A percentile compares a stretch with the other conserved stretches of the same genome.
These are phyloP conservation scores for Malassezia slooffiae DNA, from an alignment of 1,284 basidiomycete genomes.

Conservation along the genomic window DNA sequence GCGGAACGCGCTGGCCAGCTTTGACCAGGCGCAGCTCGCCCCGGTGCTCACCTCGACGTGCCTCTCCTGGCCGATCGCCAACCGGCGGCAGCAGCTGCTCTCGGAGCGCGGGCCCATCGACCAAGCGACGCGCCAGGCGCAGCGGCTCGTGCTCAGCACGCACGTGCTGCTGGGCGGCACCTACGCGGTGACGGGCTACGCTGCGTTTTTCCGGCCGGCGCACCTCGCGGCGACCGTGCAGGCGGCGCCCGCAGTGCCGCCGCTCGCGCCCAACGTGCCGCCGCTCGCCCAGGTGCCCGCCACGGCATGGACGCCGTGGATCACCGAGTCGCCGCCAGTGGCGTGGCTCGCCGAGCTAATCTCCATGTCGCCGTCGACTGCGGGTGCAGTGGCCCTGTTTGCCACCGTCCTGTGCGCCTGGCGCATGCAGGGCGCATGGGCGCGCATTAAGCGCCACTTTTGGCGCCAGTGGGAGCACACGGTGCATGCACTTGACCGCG, in stretches of 20 bases:
- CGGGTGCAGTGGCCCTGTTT: slow-evolving; percentile 31
- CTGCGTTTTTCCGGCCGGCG: not conserved
- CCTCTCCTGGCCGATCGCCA: slow-evolving; percentile 24
- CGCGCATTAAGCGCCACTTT: slow-evolving; percentile 36
- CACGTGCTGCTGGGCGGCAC: slow-evolving; percentile 13
- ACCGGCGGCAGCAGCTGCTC: slow-evolving; percentile 27
- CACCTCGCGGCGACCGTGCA: not conserved
- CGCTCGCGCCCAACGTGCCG: no score
- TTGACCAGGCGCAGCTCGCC: slow-evolving; percentile 17
- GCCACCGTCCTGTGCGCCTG: slow-evolving; percentile 35
- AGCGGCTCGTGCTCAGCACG: slow-evolving; percentile 19
- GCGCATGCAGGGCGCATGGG: slow-evolving; percentile 45
- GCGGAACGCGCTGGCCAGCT: slow-evolving; percentile 20
- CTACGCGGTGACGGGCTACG: slow-evolving; percentile 1
- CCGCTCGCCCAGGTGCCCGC: not conserved
- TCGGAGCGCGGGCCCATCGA: slow-evolving; percentile 24
- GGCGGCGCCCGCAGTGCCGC: not conserved
- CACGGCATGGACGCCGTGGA: slow-evolving; percentile 2
- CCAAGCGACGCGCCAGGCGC: slow-evolving; percentile 20
- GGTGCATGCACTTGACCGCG: slow-evolving; percentile 27
- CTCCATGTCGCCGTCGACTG: slow-evolving; percentile 33
- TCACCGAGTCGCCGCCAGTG: not conserved
- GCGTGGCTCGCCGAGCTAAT: slow-evolving; percentile 1
- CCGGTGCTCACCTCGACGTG: slow-evolving; percentile 20
- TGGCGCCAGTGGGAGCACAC: slow-evolving; percentile 40